Base-by-base conservation (phyloP, 2,329 filamentous ascomycete genomes). In the Ceratocystis eucalypticola region DNA sequence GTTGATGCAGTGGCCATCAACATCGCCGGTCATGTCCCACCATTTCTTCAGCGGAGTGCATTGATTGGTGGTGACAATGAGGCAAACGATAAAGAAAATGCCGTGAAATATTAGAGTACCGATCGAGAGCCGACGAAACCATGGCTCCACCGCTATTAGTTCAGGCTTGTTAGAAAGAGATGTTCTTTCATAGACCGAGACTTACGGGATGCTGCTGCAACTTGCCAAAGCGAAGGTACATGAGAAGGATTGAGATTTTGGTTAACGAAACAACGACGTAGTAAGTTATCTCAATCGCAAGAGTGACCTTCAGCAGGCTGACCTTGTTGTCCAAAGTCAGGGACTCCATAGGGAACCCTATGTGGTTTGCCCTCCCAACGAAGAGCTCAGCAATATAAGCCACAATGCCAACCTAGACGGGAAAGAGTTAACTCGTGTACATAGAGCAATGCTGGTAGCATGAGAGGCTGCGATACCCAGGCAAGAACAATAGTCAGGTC, bases 171-270 rank as follows among this genome's bases (percentile, higher is more conserved):
- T 20, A 64, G 33, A 30, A 37, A 57, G 8, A 10, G 1, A 25
- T 57, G 12, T 41, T 12, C 17, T 33, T 28, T 61, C 5, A 4
- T 8, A 37, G 4, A 2, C 63, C 12, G 22, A 15, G 22, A 10
- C 33, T 41, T 28, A n/a, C 5, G 25, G 30, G 28, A 30, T 17
- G 5, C 7, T 5, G 25, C 10, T 15, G 8, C 7, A 3, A 70
- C 72, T 45, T 73, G 77, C 76, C 74, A 57, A 80, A 78, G 33
- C 79, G 74, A 12, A 80, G 73, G 62, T 80, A 80, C 66, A 79
- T 79, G 67, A 74, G 74, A 1, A 80, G 71, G 37, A 80, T 78
- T 0, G 77, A 80, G 0, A 74, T 71, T 69, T 80, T 80, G 62
- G 79, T 74, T 20, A 72, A 71, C 15, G 72, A 73, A 7, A 80